Conservation (phyloP, 2,329 filamentous ascomycete genomes). For the Aspergillus neoniger region DNA sequence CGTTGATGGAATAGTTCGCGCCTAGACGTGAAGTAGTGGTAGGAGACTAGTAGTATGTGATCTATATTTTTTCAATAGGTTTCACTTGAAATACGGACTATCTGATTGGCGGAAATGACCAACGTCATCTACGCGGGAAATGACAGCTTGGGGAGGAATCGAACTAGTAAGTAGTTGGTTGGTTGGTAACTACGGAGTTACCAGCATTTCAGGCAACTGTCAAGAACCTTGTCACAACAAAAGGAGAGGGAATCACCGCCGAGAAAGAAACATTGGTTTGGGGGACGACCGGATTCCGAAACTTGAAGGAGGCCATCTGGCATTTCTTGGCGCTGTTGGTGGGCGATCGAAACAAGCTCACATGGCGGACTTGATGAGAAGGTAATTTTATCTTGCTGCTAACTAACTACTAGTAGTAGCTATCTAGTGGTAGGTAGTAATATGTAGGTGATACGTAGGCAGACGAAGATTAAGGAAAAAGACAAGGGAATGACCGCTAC, state of each 20-base stretch:
- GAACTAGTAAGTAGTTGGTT: too few species aligned
- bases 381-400: conserved; percentile 8
- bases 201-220: neutral
- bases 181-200: neutral
- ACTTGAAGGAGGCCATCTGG: conserved; percentile 34
- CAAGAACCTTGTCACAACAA: neutral
- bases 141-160: neutral
- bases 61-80: neutral
- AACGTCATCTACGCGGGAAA: neutral
- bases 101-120: conserved; percentile 7
- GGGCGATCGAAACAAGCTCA: conserved; percentile 18
- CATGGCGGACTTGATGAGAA: conserved; percentile 10
- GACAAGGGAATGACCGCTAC: too few species aligned
- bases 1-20: neutral
- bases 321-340: conserved; percentile 36
- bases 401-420: neutral
- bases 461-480: too few species aligned
- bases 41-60: neutral
- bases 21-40: neutral
- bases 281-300: conserved; percentile 10
- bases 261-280: neutral
- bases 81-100: neutral
- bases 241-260: neutral
- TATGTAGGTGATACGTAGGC: neutral
- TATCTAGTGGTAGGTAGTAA: neutral